Base-by-base conservation (phyloP, 768 basidiomycete species). In the Rhodosporidiobolus odoratus region DNA sequence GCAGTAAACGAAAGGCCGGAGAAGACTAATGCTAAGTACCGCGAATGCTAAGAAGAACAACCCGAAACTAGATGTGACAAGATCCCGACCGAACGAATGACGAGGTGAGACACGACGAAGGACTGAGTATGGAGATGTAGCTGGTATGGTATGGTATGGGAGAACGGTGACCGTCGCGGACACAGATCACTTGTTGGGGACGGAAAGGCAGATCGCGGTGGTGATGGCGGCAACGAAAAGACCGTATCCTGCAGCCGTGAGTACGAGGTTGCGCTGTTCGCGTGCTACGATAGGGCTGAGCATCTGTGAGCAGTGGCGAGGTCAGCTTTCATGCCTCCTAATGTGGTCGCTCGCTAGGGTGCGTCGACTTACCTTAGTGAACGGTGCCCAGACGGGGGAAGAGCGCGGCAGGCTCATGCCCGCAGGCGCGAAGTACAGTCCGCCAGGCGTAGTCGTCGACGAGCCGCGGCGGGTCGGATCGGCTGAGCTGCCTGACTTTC, bases 341-440 rank as follows among this genome's bases (percentile, higher is more conserved):
- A 13, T 23, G 43, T 13, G 43, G 13, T 45, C n/a, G n/a, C n/a
- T n/a, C n/a, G n/a, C n/a, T 13, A 45, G 23, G 43, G 23, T 12
- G 25, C 25, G 30, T 15, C n/a, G n/a, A 30, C 50, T 7, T 21
- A 38, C 9, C 40, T 56, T 64, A 15, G 69, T 70, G 64, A 70
- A 70, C 37, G 59, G 41, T 21, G 43, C 69, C 69, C 69, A 70
- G 1, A 45, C 38, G 6, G 30, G 58, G 32, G 63, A 65, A 4
- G 59, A 62, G 25, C 19, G n/a, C 12, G 69, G 69, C 1, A 70
- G 60, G 4, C 50, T 34, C 52, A 41, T 54, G 1, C 27, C 64
- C 10, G 69, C 66, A 1, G 71, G 71, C 1, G 66, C 71, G n/a
- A 72, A 72, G 66, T 72, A 72, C 12, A 72, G 66, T 25, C 71